Conservation (phyloP, 352 stramenopile genomes). For the Blastocystis sp. region DNA sequence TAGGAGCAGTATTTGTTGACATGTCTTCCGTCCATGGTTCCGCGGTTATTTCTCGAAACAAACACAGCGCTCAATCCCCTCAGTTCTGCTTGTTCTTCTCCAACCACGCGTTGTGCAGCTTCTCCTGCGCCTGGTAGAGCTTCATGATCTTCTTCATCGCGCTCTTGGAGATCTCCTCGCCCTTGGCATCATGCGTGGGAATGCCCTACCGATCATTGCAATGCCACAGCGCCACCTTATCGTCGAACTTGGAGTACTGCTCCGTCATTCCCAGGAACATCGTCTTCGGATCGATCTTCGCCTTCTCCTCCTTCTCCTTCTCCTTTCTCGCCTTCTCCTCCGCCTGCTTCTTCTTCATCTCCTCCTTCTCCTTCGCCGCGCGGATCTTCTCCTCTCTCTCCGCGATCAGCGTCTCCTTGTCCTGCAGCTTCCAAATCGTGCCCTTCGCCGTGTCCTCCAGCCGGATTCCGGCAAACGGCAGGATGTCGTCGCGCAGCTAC, state of each 20-base stretch:
- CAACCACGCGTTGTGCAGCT: slow-evolving; percentile 73
- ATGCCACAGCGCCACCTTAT: slow-evolving; percentile 69
- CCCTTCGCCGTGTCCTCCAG: slow-evolving; percentile 79
- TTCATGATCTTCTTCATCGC: slow-evolving; percentile 93
- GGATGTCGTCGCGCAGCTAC: slow-evolving; percentile 80
- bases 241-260: slow-evolving; percentile 86
- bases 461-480: slow-evolving; percentile 81
- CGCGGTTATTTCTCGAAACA: not conserved
- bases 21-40: not conserved
- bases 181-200: slow-evolving; percentile 86
- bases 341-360: slow-evolving; percentile 74
- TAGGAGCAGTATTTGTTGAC: slow-evolving; percentile 4
- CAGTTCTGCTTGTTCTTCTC: slow-evolving; percentile 16
- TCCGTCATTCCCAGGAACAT: slow-evolving; percentile 85
- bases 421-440: slow-evolving; percentile 84
- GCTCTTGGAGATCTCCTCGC: slow-evolving; percentile 89
- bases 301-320: slow-evolving; percentile 80
- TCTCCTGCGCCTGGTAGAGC: slow-evolving; percentile 90
- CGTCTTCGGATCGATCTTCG: slow-evolving; percentile 84
- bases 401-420: slow-evolving; percentile 81
- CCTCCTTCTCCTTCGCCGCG: slow-evolving; percentile 77
- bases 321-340: slow-evolving; percentile 72
- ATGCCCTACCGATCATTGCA: slow-evolving; percentile 78
- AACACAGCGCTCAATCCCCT: not conserved
- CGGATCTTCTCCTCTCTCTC: slow-evolving; percentile 76